A percentile compares a stretch with the other conserved stretches of the same genome.
Evolutionary conservation across 2,329 filamentous ascomycete genomes (phyloP).

Genomic region (Hypoxylon sp.): DNA sequence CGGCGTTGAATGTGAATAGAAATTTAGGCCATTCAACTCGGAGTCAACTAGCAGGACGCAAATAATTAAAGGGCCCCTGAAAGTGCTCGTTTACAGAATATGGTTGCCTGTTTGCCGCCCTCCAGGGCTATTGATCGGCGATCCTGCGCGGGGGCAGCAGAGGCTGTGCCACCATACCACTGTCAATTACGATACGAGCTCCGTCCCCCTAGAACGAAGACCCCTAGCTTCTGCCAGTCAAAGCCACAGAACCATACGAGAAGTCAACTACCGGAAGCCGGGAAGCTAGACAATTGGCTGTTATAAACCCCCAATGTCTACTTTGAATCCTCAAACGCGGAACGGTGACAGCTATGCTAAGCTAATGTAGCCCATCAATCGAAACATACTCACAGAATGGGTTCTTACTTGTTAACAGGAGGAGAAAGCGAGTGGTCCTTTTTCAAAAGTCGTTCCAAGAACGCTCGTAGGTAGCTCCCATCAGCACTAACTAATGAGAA

Average conservation of each 20-base stretch:
- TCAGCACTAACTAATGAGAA: no score
- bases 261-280: neutral
- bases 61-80: neutral
- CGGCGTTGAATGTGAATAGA: neutral
- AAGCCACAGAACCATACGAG: neutral
- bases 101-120: conserved; percentile 11
- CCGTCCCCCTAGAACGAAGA: neutral
- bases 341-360: no score
- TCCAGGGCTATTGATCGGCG: conserved; percentile 2
- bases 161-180: conserved; percentile 13
- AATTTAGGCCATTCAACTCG: neutral
- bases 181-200: conserved; percentile 7
- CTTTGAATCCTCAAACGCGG: neutral
- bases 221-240: neutral
- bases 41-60: neutral
- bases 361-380: neutral
- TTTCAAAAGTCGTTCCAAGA: neutral
- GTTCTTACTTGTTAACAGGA: neutral
- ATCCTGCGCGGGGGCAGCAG: conserved; percentile 10
- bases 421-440: neutral
- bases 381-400: neutral
- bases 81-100: neutral
- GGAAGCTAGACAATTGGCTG: neutral
- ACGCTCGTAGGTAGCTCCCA: no score
- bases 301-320: no score